These are phyloP conservation scores for Plantago elongata DNA, from an alignment of 257 asterid genomes.

Conservation along the genomic window DNA sequence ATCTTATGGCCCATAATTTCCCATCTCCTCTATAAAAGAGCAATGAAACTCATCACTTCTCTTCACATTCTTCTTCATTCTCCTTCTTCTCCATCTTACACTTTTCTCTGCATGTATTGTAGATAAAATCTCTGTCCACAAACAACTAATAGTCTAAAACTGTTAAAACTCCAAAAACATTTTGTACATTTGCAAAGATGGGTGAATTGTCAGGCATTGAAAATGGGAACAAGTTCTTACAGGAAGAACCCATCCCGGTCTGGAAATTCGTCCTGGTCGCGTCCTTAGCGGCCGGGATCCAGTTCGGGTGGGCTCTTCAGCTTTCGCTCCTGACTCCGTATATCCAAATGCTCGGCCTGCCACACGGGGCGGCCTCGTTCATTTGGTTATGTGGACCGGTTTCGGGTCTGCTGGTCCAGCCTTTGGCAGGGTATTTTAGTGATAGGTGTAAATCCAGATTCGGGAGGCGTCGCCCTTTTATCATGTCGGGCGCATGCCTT, in stretches of 20 bases:
- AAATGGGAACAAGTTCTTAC: background rate
- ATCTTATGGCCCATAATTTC: too few species aligned
- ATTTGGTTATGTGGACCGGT: conserved; percentile 59
- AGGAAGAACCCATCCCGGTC: background rate
- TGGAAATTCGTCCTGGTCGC: conserved; percentile 30
- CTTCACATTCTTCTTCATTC: too few species aligned
- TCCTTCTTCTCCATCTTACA: too few species aligned
- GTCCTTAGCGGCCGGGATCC: conserved; percentile 44
- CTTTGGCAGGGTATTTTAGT: conserved; percentile 34
- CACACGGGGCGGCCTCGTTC: conserved; percentile 30
- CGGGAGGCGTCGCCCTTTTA: conserved; percentile 49
- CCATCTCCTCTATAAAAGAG: too few species aligned
- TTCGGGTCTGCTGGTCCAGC: conserved; percentile 44
- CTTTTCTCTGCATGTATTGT: too few species aligned
- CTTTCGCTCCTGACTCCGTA: conserved; percentile 49
- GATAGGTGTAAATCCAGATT: conserved; percentile 39
- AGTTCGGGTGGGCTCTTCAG: conserved; percentile 61
- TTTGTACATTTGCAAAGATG: too few species aligned
- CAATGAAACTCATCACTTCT: too few species aligned
- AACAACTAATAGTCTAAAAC: too few species aligned
- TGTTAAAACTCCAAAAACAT: too few species aligned
- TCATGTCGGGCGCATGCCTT: conserved; percentile 27
- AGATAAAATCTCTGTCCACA: too few species aligned
- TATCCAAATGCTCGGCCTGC: conserved; percentile 43
- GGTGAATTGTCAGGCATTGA: background rate